Conservation (phyloP, 169 alveolate species). For the Cryptosporidium sp. region DNA sequence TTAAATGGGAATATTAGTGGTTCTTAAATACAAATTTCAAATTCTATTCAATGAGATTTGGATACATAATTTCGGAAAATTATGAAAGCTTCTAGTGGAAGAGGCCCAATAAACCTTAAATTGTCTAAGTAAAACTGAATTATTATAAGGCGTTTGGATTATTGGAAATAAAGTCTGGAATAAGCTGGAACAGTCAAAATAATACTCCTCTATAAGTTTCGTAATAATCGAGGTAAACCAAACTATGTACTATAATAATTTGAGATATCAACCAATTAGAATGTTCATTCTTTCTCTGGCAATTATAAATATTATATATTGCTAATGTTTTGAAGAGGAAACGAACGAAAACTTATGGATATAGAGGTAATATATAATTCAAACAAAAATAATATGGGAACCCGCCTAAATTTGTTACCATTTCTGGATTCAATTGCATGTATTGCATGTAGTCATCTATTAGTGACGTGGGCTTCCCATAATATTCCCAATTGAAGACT, state of each 20-base stretch:
- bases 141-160: constrained; percentile 1
- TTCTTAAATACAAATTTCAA: not conserved
- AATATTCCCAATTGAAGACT: not conserved
- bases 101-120: not conserved
- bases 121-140: not conserved
- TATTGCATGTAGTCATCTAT: not conserved
- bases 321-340: not conserved
- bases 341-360: not conserved
- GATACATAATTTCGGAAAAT: constrained; percentile 11
- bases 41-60: not conserved
- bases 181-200: not conserved
- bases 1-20: not conserved
- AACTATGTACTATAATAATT: not conserved
- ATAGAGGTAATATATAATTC: not conserved
- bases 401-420: not conserved
- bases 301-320: not conserved
- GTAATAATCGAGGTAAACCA: not conserved
- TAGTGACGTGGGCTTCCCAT: not conserved
- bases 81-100: constrained; percentile 15
- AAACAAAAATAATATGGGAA: not conserved
- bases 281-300: not conserved
- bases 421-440: not conserved
- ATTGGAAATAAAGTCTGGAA: not conserved
- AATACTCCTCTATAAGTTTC: not conserved
- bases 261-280: not conserved